phyloP scores from a whole-genome alignment of 768 basidiomycete species.

The Boletus edulis region DNA sequence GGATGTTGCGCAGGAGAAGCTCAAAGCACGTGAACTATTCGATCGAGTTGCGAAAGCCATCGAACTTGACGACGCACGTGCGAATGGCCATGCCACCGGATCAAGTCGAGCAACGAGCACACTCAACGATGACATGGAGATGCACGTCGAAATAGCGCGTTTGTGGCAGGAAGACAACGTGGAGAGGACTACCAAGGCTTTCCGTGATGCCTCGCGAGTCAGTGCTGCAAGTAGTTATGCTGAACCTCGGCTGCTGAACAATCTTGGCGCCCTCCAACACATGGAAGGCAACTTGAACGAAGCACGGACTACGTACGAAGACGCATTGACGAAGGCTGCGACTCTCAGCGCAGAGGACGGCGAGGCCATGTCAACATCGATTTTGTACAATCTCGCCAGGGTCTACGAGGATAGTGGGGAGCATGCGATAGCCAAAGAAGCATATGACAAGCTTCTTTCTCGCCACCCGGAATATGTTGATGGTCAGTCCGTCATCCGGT shows the following conservation, averaged over 20 bases:
- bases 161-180: constrained; percentile 83
- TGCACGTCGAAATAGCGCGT: constrained; percentile 88
- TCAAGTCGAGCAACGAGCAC: constrained; percentile 43
- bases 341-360: constrained; percentile 43
- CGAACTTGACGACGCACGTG: constrained; percentile 55
- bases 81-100: constrained; percentile 37
- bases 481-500: constrained; percentile 51
- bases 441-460: constrained; percentile 83
- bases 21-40: constrained; percentile 76
- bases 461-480: constrained; percentile 96
- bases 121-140: constrained; percentile 76
- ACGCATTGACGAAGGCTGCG: constrained; percentile 60
- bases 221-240: constrained; percentile 47
- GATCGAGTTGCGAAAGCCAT: constrained; percentile 71
- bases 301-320: constrained; percentile 69
- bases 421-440: constrained; percentile 69
- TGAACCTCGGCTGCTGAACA: constrained; percentile 76
- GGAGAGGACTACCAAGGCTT: constrained; percentile 69
- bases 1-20: constrained; percentile 69
- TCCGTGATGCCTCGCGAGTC: constrained; percentile 70
- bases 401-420: constrained; percentile 87
- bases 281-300: constrained; percentile 57
- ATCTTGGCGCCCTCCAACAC: constrained; percentile 74
- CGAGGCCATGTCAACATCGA: constrained; percentile 76
- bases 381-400: constrained; percentile 89